Conservation (phyloP, 352 stramenopile species). For the Elongisporangium prolatum region DNA sequence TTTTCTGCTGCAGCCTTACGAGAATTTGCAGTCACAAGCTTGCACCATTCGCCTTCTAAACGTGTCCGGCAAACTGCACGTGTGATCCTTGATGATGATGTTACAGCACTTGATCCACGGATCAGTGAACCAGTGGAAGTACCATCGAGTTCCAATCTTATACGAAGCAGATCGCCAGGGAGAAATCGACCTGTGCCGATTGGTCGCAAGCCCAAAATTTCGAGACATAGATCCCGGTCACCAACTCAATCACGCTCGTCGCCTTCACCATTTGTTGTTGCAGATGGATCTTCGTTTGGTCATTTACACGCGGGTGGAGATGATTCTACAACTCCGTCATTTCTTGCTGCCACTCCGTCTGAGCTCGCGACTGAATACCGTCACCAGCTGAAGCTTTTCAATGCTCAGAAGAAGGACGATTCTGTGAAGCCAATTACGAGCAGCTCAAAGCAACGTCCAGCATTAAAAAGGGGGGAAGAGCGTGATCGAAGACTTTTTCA, state of each 20-base stretch:
- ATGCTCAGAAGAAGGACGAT: conserved; percentile 37
- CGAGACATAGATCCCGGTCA: background rate
- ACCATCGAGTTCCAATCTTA: background rate
- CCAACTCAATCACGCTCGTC: conserved; percentile 9
- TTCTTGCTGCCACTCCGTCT: conserved; percentile 31
- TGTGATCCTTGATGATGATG: conserved; percentile 57
- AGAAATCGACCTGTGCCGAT: background rate
- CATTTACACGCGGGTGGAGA: conserved; percentile 22
- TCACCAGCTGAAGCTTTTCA: conserved; percentile 19
- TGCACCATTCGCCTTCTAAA: conserved; percentile 56
- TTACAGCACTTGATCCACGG: background rate
- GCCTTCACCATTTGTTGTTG: conserved; percentile 1
- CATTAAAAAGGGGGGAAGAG: conserved; percentile 31
- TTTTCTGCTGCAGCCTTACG: conserved; percentile 49
- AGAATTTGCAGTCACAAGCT: conserved; percentile 54
- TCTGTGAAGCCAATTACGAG: conserved; percentile 16
- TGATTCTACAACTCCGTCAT: conserved; percentile 14
- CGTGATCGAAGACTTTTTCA: conserved; percentile 41
- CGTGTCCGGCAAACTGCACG: conserved; percentile 56
- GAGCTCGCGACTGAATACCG: conserved; percentile 19
- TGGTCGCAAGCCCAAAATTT: background rate
- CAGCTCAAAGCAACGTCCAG: conserved; percentile 20
- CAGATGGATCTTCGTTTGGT: conserved; percentile 21
- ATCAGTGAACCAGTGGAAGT: background rate
- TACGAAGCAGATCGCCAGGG: background rate